Conservation (phyloP, 495 filamentous ascomycete species). For the Lepraria neglecta region DNA sequence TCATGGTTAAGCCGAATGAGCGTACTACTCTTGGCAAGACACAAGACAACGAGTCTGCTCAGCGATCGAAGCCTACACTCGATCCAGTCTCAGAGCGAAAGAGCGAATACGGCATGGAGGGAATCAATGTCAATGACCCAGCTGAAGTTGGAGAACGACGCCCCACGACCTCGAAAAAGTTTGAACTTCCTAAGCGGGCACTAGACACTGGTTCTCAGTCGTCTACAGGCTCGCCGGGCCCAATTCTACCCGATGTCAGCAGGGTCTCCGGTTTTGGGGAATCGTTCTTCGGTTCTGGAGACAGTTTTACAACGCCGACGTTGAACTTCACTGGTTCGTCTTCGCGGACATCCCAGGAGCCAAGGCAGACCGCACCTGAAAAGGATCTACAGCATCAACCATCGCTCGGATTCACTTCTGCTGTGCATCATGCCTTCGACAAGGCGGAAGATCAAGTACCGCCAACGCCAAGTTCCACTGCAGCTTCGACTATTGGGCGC, state of each 20-base stretch:
- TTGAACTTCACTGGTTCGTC: not conserved
- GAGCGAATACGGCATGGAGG: conserved; percentile 51
- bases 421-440: conserved; percentile 66
- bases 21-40: conserved; percentile 27
- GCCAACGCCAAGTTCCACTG: conserved; percentile 49
- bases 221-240: conserved; percentile 29
- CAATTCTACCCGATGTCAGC: conserved; percentile 59
- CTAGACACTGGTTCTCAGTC: conserved; percentile 17
- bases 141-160: conserved; percentile 17
- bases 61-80: conserved; percentile 37
- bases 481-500: conserved; percentile 44
- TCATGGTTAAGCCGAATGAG: conserved; percentile 21
- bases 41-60: conserved; percentile 31
- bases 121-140: conserved; percentile 25
- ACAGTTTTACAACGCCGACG: conserved; percentile 4
- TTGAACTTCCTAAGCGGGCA: conserved; percentile 20
- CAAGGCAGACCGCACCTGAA: conserved; percentile 19
- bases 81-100: conserved; percentile 52
- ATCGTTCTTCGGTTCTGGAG: conserved; percentile 31
- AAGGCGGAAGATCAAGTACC: conserved; percentile 43
- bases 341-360: conserved; percentile 22
- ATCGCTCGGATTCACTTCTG: conserved; percentile 59
- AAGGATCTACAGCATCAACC: conserved; percentile 45
- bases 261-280: conserved; percentile 60
- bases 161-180: conserved; percentile 23